Conservation (phyloP, 2,329 filamentous ascomycete species). For the Pseudogymnoascus sp. region DNA sequence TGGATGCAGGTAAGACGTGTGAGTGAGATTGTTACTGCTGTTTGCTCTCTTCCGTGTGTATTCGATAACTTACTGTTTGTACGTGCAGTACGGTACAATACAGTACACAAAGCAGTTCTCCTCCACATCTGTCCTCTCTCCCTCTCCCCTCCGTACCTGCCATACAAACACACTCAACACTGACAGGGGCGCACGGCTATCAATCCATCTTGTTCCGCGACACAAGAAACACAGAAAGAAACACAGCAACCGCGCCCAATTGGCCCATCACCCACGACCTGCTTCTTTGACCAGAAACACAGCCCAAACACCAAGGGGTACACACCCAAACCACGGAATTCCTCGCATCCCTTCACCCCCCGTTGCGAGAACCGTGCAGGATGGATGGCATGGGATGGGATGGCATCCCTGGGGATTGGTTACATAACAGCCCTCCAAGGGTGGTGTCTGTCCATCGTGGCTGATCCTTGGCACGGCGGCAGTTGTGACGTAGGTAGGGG, state of each 20-base stretch:
- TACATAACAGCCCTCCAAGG: background rate
- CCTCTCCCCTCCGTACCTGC: no score
- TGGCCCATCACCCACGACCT: background rate
- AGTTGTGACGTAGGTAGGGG: background rate
- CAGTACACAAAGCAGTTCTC: no score
- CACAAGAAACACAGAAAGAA: background rate
- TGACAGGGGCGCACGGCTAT: no score
- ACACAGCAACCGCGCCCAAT: background rate
- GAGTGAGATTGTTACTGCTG: background rate
- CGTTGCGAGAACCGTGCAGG: no score
- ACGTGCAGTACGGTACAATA: no score
- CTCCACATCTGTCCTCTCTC: background rate
- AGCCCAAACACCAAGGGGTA: background rate
- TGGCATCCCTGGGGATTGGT: background rate
- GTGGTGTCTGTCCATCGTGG: background rate
- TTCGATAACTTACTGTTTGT: no score
- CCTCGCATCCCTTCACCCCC: background rate
- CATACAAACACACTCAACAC: no score
- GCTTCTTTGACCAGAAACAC: background rate
- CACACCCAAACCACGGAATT: background rate
- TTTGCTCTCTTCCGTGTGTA: background rate
- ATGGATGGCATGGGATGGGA: background rate
- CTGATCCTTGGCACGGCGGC: background rate
- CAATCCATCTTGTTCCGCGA: no score
- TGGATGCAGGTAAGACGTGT: background rate